Evolutionary conservation across 441 rosid genomes (phyloP).

Genomic region (Brassica hybrid): DNA sequence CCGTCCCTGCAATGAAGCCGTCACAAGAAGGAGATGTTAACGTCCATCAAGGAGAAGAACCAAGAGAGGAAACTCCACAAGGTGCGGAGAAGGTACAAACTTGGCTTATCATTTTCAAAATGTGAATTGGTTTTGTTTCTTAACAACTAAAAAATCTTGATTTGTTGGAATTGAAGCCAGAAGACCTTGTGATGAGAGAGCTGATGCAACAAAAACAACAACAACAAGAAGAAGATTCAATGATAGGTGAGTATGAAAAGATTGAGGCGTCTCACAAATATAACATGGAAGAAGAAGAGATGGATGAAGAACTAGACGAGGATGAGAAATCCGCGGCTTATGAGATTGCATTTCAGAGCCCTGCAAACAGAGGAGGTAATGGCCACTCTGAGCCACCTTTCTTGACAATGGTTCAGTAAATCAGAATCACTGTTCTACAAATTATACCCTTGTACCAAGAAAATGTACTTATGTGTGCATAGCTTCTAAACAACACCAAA

Average conservation of each 20-base stretch:
- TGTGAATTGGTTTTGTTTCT: slow-evolving; percentile 41
- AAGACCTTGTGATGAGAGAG: slow-evolving; percentile 90
- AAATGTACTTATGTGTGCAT: slow-evolving; percentile 47
- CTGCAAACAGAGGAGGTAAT: slow-evolving; percentile 66
- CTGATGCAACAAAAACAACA: slow-evolving; percentile 46
- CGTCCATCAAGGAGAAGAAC: slow-evolving; percentile 34
- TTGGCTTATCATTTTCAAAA: slow-evolving; percentile 25
- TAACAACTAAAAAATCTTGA: slow-evolving; percentile 32
- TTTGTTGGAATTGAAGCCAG: slow-evolving; percentile 80
- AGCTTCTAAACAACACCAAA: slow-evolving; percentile 37
- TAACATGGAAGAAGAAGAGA: slow-evolving; percentile 49
- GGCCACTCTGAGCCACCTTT: slow-evolving; percentile 58
- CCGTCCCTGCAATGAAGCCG: slow-evolving; percentile 16
- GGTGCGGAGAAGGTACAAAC: slow-evolving; percentile 41
- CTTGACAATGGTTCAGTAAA: slow-evolving; percentile 72
- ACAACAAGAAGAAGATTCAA: slow-evolving; percentile 34
- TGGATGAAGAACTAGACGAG: slow-evolving; percentile 55
- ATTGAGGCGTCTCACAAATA: slow-evolving; percentile 51
- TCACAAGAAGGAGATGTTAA: slow-evolving; percentile 28
- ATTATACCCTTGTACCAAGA: not conserved
- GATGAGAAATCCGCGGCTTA: slow-evolving; percentile 59
- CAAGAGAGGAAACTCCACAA: slow-evolving; percentile 36
- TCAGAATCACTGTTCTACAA: not conserved
- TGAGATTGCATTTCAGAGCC: slow-evolving; percentile 67
- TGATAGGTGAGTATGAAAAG: slow-evolving; percentile 51